These are phyloP conservation scores for Graphilbum sp. DNA, from an alignment of 2,329 filamentous ascomycete species.

Conservation along the genomic window DNA sequence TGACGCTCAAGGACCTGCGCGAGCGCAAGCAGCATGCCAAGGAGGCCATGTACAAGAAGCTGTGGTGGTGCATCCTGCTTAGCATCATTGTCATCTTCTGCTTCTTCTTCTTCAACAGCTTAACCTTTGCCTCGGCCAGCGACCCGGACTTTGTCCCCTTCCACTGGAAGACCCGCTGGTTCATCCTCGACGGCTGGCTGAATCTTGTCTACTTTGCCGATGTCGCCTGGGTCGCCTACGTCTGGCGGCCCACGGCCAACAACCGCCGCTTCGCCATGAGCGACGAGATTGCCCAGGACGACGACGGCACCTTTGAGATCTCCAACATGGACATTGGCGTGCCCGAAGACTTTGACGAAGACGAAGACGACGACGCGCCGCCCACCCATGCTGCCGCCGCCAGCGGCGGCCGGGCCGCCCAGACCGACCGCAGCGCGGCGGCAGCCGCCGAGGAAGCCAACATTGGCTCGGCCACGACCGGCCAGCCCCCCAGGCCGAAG, in stretches of 20 bases:
- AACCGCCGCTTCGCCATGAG: slow-evolving; percentile 97
- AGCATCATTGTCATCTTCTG: slow-evolving; percentile 92
- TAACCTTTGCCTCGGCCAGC: slow-evolving; percentile 73
- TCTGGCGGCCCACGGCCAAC: slow-evolving; percentile 93
- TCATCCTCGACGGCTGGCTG: slow-evolving; percentile 91
- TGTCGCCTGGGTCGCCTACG: slow-evolving; percentile 81
- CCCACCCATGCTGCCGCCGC: too few relatives aligned
- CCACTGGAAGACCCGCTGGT: slow-evolving; percentile 97
- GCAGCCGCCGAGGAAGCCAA: slow-evolving; percentile 21
- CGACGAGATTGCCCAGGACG: slow-evolving; percentile 96
- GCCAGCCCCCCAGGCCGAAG: too few relatives aligned
- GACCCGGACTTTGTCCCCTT: slow-evolving; percentile 85
- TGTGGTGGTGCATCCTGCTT: slow-evolving; percentile 93
- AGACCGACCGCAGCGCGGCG: slow-evolving; percentile 11
- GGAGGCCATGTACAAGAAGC: slow-evolving; percentile 89
- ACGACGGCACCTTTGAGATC: slow-evolving; percentile 90
- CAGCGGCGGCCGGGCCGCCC: not conserved
- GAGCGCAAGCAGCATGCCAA: slow-evolving; percentile 91
- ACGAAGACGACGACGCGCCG: slow-evolving; percentile 38
- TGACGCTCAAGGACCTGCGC: slow-evolving; percentile 89
- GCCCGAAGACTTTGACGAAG: slow-evolving; percentile 44
- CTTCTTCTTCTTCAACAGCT: slow-evolving; percentile 98
- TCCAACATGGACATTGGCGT: slow-evolving; percentile 83
- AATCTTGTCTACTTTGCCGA: slow-evolving; percentile 93
- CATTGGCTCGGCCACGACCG: slow-evolving; percentile 2